phyloP scores from a whole-genome alignment of 1,284 basidiomycete species.

The Fomes fomentarius region DNA sequence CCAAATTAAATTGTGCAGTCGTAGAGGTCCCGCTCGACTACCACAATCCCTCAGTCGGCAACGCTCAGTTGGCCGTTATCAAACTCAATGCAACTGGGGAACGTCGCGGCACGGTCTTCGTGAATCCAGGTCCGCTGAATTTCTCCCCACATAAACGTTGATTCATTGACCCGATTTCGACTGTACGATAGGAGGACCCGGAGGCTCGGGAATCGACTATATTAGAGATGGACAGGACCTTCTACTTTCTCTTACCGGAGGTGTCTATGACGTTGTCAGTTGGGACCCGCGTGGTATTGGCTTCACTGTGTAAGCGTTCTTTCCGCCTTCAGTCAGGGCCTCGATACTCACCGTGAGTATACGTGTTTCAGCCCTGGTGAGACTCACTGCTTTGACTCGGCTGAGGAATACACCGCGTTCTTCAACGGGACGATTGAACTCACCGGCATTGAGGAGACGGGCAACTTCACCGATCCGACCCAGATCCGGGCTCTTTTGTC shows the following conservation, averaged over 20 bases:
- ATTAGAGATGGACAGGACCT: background rate
- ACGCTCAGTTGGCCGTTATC: conserved; percentile 6
- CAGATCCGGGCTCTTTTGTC: conserved; percentile 9
- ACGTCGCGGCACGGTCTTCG: conserved; percentile 7
- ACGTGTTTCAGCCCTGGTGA: conserved; percentile 11
- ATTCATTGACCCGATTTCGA: background rate
- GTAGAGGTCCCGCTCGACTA: conserved; percentile 18
- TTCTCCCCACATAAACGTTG: background rate
- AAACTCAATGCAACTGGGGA: conserved; percentile 14
- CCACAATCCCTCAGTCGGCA: conserved; percentile 8
- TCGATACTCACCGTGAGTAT: background rate
- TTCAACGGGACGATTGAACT: conserved; percentile 17
- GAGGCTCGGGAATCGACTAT: background rate
- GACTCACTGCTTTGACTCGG: conserved; percentile 10
- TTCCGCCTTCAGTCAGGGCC: background rate
- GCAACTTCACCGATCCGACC: conserved; percentile 13
- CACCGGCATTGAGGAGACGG: conserved; percentile 17
- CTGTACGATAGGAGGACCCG: background rate
- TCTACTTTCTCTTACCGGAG: conserved; percentile 6
- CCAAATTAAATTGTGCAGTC: conserved; percentile 9
- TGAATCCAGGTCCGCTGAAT: conserved; percentile 9
- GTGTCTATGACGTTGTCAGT: conserved; percentile 12
- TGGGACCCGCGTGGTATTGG: conserved; percentile 20
- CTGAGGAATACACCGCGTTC: conserved; percentile 9
- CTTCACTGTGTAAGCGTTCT: background rate